A percentile compares a stretch with the other conserved stretches of the same genome.
phyloP scores from a whole-genome alignment of 73 alveolate species.

The Uronychia setigera region DNA sequence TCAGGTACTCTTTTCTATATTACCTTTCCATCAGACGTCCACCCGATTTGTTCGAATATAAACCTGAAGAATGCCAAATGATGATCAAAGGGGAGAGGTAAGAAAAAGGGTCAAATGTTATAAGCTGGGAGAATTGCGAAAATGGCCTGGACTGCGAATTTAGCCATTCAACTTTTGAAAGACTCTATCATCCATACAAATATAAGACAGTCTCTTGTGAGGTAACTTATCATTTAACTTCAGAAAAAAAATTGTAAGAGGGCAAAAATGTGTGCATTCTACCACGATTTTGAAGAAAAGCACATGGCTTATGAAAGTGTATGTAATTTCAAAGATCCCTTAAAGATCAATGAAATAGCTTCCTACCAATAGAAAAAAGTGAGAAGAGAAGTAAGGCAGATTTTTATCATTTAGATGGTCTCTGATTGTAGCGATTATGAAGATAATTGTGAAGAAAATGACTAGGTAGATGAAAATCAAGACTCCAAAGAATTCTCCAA shows the following conservation, averaged over 20 bases:
- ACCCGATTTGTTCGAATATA: conserved; percentile 44
- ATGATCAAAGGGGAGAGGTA: conserved; percentile 19
- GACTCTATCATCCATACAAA: conserved; percentile 60
- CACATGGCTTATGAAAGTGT: neutral
- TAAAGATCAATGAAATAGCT: too few species aligned
- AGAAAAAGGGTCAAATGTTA: conserved; percentile 2
- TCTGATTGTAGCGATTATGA: too few species aligned
- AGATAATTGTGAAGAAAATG: too few species aligned
- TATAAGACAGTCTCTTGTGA: conserved; percentile 57
- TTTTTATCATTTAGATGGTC: too few species aligned
- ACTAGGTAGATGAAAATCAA: too few species aligned
- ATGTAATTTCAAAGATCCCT: neutral
- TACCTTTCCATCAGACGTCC: conserved; percentile 54
- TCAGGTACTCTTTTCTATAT: neutral
- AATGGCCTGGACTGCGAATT: conserved; percentile 45
- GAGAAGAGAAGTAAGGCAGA: too few species aligned
- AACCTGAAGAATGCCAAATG: conserved; percentile 42
- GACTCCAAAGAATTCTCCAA: too few species aligned
- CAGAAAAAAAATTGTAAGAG: conserved; percentile 47
- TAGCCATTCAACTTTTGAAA: conserved; percentile 57
- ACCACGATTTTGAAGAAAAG: conserved; percentile 38
- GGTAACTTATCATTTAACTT: neutral
- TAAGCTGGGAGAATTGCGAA: conserved; percentile 27
- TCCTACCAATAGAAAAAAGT: too few species aligned
- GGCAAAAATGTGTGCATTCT: conserved; percentile 61